A percentile compares a stretch with the other conserved stretches of the same genome.
Evolutionary conservation across 495 filamentous ascomycete genomes (phyloP).

Genomic region (Tuber microsphaerosporum): DNA sequence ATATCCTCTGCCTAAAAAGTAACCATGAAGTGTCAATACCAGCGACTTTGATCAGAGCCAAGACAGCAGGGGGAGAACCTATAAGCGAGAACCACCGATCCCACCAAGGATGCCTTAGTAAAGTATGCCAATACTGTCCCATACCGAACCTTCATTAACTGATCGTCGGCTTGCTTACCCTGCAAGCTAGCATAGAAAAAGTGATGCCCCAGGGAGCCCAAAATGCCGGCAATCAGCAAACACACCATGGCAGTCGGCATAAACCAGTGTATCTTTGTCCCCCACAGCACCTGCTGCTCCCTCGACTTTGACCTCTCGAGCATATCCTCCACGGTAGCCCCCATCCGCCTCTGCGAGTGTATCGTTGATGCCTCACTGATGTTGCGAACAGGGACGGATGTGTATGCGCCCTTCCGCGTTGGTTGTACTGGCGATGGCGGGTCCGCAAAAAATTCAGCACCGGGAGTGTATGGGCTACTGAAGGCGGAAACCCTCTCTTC

Average conservation of each 20-base stretch:
- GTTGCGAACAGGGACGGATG: constrained; percentile 10
- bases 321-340: constrained; percentile 3
- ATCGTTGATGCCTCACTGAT: constrained; percentile 16
- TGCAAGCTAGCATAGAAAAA: constrained; percentile 42
- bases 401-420: constrained; percentile 8
- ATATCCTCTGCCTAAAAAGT: constrained; percentile 43
- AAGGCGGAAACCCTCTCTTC: constrained; percentile 17
- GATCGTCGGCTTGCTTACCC: constrained; percentile 41
- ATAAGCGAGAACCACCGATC: constrained; percentile 42
- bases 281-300: constrained; percentile 38
- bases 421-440: constrained; percentile 10
- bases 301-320: constrained; percentile 16
- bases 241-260: constrained; percentile 42
- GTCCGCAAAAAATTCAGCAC: constrained; percentile 6
- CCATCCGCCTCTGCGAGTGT: constrained; percentile 12
- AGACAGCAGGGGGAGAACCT: constrained; percentile 17
- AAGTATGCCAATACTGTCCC: constrained; percentile 46
- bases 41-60: background rate
- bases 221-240: constrained; percentile 41
- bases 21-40: constrained; percentile 8
- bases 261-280: constrained; percentile 43
- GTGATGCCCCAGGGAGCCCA: constrained; percentile 44
- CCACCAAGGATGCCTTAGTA: constrained; percentile 44
- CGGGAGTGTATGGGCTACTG: constrained; percentile 10
- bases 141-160: constrained; percentile 42